Base-by-base conservation (phyloP, 2,329 filamentous ascomycete genomes). In the Ophiostoma novo-ulmi region DNA sequence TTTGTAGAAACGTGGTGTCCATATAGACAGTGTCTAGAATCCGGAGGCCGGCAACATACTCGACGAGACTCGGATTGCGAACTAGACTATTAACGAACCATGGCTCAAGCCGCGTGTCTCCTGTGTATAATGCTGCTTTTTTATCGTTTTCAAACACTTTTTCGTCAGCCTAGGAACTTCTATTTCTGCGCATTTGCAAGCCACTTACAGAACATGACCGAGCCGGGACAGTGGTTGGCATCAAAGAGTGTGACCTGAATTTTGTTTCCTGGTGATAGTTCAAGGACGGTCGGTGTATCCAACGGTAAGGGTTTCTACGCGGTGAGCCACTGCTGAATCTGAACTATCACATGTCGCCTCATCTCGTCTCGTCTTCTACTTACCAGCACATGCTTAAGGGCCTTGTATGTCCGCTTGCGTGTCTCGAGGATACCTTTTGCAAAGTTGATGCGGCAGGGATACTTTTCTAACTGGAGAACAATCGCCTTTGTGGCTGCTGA, bases 191-290 rank as follows among this genome's bases (percentile, higher is more conserved):
- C 38, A 44, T 44, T 14, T 44, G 41, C 5, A 44, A 5, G 13
- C 44, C 5, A 78, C 85, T 74, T 77, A 88, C 86, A 82, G 77
- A 97, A 97, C 93, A 97, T 97, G 22, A 95, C 92, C 22, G 93
- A 89, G 0, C 94, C 94, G 0, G 90, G 86, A 75, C 94, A 98
- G 77, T 97, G 94, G 75, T 98, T 97, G 1, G 94, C 93, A 80
- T 97, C 91, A 69, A 97, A 87, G 0, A 97, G 82, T 0, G 93
- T 97, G 22, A 97, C 92, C 66, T 89, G 88, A 35, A 97, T 88
- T n/a, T 80, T 81, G 66, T 85, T 85, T 1, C 87, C 86, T 0
- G 89, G 91, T 1, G 83, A 84, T 2, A 97, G 83, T 76, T 97
- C 92, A 66, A 98, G 87, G 4, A 81, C 80, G 0, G 89, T 94